Evolutionary conservation across 805 yeast genomes (phyloP).

Genomic region (Yamadazyma ubonensis): DNA sequence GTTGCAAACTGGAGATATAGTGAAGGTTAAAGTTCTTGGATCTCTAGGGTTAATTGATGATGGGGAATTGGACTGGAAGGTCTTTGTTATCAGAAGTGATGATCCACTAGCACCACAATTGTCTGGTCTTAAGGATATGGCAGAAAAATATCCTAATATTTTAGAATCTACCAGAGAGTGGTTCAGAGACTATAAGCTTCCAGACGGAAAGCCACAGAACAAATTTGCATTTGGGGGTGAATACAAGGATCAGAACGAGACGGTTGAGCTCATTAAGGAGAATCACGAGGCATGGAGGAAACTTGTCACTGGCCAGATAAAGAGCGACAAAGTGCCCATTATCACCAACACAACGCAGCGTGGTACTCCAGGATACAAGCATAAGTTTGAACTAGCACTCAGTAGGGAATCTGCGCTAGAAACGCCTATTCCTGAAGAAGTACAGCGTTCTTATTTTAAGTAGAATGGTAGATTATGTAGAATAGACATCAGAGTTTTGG

Average conservation of each 20-base stretch:
- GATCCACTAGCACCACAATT: slow-evolving; percentile 89
- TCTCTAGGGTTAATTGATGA: slow-evolving; percentile 93
- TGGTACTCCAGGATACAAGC: slow-evolving; percentile 26
- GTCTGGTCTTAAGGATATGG: slow-evolving; percentile 89
- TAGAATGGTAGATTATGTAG: background rate
- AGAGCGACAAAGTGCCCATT: slow-evolving; percentile 26
- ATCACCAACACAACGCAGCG: slow-evolving; percentile 40
- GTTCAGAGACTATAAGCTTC: slow-evolving; percentile 97
- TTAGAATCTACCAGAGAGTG: slow-evolving; percentile 93
- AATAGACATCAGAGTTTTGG: too few species aligned
- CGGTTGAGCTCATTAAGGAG: slow-evolving; percentile 79
- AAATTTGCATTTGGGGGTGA: slow-evolving; percentile 96
- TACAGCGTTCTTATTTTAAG: slow-evolving; percentile 6
- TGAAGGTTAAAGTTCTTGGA: slow-evolving; percentile 89
- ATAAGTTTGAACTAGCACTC: slow-evolving; percentile 13
- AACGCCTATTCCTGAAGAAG: slow-evolving; percentile 11
- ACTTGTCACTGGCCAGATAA: slow-evolving; percentile 61
- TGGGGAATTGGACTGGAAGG: slow-evolving; percentile 90
- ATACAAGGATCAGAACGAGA: slow-evolving; percentile 82
- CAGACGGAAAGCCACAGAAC: slow-evolving; percentile 97
- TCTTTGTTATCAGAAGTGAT: slow-evolving; percentile 75
- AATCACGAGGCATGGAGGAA: slow-evolving; percentile 83
- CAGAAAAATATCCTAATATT: slow-evolving; percentile 84
- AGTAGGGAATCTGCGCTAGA: background rate
- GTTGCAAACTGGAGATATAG: slow-evolving; percentile 68